Evolutionary conservation across 495 filamentous ascomycete genomes (phyloP), one percentile per base, ranked within the genome.

Genomic region (Lophiotrema nucula): DNA sequence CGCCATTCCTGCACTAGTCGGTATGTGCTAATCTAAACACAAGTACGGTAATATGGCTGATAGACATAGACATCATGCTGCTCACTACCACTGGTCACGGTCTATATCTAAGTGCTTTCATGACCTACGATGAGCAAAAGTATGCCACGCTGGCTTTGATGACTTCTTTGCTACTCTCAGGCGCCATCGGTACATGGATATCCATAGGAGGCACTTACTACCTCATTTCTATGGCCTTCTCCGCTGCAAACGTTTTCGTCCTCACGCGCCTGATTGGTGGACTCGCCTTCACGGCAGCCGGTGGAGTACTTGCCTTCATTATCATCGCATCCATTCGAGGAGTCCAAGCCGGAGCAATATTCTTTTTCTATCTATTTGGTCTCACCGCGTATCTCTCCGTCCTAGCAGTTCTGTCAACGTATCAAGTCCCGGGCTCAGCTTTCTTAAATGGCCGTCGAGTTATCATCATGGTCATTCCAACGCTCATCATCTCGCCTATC

Each of bases 241-340:
- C 79, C 8, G 81, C 81, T 6, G 79, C 80, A 35, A 84, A 83
- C 46, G 79, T 83, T 74, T 83, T 83, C 53, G 75, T 85, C 13
- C 68, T 84, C 1, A 81, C 79, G 22, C 74, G 82, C 23, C 67
- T 85, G 15, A 74, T 81, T 61, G 81, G 78, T n/a, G 82, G 81
- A 44, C 69, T 85, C 47, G 78, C 80, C 4, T 76, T 85, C 51
- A 77, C 76, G 6, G 47, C 81, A 15, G 75, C 73, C 4, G 68
- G 65, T 45, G 78, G 77, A 6, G 65, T 81, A 19, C 60, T 79
- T 18, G 81, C 75, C 1, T 78, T 85, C 50, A 69, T 82, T 41
- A 69, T 72, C 23, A 72, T 83, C 39, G 67, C 73, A 12, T 63
- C 68, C 22, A 66, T 71, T 39, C 71, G 69, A 23, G 65, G 74